phyloP scores from a whole-genome alignment of 352 stramenopile genomes.

The Pythium aquatile region DNA sequence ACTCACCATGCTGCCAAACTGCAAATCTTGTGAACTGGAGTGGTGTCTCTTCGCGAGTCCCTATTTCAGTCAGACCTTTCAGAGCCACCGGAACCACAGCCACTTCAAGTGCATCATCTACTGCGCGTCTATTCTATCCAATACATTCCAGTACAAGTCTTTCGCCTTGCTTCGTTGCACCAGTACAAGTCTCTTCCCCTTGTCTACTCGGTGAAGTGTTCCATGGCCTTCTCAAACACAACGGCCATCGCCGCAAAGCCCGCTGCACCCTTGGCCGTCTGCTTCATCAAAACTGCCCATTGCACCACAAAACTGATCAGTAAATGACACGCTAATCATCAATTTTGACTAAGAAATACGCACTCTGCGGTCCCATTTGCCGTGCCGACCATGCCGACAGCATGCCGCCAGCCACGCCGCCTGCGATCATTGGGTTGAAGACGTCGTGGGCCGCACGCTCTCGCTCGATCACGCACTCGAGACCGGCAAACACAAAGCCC shows the following conservation, averaged over 20 bases:
- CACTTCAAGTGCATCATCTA: not conserved
- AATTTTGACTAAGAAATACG: conserved; percentile 9
- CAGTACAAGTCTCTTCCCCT: not conserved
- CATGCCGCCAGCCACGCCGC: conserved; percentile 58
- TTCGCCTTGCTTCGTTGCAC: too few relatives aligned
- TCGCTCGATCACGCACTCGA: conserved; percentile 84
- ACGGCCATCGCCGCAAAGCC: conserved; percentile 83
- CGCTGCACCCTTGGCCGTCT: conserved; percentile 73
- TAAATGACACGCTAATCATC: not conserved
- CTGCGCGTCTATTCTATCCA: conserved; percentile 7
- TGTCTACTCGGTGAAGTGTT: conserved; percentile 40
- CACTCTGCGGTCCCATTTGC: conserved; percentile 60
- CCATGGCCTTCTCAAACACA: conserved; percentile 83
- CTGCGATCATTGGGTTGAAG: conserved; percentile 74
- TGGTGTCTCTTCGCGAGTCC: conserved; percentile 7
- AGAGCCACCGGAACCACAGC: not conserved
- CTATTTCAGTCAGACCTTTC: conserved; percentile 7
- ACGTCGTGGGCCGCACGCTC: conserved; percentile 78
- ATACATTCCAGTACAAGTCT: not conserved
- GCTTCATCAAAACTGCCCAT: conserved; percentile 54
- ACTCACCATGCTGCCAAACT: not conserved
- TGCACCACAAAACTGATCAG: not conserved
- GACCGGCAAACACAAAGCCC: conserved; percentile 73
- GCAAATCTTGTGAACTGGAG: not conserved
- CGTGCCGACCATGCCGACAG: conserved; percentile 70